Evolutionary conservation across 2,329 filamentous ascomycete genomes (phyloP).

Genomic region (Sarocladium oryzae): DNA sequence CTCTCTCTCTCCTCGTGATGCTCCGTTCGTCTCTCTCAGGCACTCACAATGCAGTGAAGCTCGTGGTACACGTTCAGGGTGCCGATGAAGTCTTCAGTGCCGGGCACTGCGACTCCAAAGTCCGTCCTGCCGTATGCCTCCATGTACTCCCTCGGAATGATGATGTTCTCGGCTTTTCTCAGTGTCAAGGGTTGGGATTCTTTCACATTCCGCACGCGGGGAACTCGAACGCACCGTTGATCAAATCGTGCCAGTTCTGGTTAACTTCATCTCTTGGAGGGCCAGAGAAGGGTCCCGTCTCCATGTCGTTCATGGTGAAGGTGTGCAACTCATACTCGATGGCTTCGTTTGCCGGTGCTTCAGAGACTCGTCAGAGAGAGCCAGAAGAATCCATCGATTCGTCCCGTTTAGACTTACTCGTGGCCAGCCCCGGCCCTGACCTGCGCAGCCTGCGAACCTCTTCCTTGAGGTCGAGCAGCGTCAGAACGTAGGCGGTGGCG

Average conservation of each 20-base stretch:
- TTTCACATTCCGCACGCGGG: no score
- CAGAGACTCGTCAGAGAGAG: no score
- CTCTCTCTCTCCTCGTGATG: no score
- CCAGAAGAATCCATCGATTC: no score
- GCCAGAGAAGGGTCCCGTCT: slow-evolving; percentile 8
- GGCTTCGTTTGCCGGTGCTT: slow-evolving; percentile 9
- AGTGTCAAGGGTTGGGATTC: no score
- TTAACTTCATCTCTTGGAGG: slow-evolving; percentile 9
- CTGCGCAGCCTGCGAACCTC: slow-evolving; percentile 7
- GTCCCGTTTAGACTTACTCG: slow-evolving; percentile 4
- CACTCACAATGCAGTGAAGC: slow-evolving; percentile 12
- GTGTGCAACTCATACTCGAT: slow-evolving; percentile 8
- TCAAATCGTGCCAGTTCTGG: slow-evolving; percentile 10
- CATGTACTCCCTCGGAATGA: slow-evolving; percentile 9
- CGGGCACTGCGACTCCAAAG: slow-evolving; percentile 9
- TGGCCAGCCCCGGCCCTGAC: slow-evolving; percentile 1
- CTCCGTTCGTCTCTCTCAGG: no score
- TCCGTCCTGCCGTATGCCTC: neutral
- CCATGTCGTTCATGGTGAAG: slow-evolving; percentile 10
- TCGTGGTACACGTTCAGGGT: slow-evolving; percentile 13
- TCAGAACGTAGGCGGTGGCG: neutral
- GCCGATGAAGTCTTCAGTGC: slow-evolving; percentile 6
- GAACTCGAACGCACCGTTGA: slow-evolving; percentile 9
- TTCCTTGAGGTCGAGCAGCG: neutral
- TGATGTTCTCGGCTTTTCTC: slow-evolving; percentile 10